These are phyloP conservation scores for Pyronema domesticum DNA, from an alignment of 495 filamentous ascomycete species.

Conservation along the genomic window DNA sequence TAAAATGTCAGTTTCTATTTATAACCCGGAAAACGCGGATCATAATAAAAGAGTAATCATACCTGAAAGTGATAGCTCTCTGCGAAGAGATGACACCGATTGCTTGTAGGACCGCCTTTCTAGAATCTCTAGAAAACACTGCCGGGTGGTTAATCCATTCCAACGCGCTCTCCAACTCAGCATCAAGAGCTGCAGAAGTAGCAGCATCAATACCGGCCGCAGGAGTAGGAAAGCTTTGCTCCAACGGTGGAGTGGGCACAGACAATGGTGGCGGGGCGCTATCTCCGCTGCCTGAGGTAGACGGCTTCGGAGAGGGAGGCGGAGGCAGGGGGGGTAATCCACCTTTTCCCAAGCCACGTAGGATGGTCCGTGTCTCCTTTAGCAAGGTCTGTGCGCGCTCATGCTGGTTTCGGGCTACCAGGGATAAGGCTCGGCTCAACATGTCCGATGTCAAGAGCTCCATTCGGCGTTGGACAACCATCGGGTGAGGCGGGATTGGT, in stretches of 20 bases:
- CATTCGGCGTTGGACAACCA: conserved; percentile 93
- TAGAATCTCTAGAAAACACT: conserved; percentile 82
- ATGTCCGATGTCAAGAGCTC: conserved; percentile 96
- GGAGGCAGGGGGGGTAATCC: conserved; percentile 82
- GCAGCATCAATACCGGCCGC: conserved; percentile 54
- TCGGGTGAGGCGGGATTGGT: conserved; percentile 87
- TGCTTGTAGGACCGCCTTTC: conserved; percentile 88
- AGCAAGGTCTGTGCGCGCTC: conserved; percentile 84
- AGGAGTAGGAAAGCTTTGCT: conserved; percentile 40
- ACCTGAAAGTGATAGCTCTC: conserved; percentile 78
- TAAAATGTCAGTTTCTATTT: background rate
- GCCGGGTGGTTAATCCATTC: conserved; percentile 98
- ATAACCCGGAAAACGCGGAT: too few species aligned
- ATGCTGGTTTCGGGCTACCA: conserved; percentile 80
- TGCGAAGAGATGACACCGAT: conserved; percentile 94
- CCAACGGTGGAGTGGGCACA: conserved; percentile 33
- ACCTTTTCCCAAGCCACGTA: conserved; percentile 90
- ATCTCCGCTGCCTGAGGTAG: conserved; percentile 9
- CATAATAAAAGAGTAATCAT: background rate
- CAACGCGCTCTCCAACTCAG: conserved; percentile 78
- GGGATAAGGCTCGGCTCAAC: conserved; percentile 78
- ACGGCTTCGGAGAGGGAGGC: conserved; percentile 1
- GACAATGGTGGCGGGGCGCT: conserved; percentile 30
- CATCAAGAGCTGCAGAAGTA: conserved; percentile 73
- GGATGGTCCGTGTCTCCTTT: conserved; percentile 81